These are phyloP conservation scores for Cerioporus squamosus DNA, from an alignment of 1,284 basidiomycete species.

Conservation along the genomic window DNA sequence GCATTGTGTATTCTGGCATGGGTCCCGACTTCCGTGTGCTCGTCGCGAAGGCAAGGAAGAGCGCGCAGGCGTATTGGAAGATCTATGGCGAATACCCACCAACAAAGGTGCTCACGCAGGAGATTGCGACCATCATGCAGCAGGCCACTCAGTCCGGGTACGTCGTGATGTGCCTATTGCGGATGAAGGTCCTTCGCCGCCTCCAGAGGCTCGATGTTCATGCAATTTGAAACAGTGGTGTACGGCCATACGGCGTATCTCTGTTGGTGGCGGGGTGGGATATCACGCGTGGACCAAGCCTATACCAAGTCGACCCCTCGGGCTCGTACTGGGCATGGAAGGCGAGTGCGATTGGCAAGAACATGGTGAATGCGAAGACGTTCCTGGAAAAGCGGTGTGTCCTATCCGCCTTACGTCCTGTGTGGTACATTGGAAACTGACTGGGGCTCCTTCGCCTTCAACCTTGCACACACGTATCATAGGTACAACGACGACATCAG, in stretches of 20 bases:
- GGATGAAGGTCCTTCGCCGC: background rate
- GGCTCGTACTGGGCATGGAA: constrained; percentile 99
- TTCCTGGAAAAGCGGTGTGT: constrained; percentile 96
- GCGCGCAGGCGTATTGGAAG: constrained; percentile 99
- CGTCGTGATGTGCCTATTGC: constrained; percentile 33
- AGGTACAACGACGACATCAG: constrained; percentile 99
- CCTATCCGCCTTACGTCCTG: constrained; percentile 12
- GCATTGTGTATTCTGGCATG: constrained; percentile 99
- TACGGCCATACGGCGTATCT: constrained; percentile 97
- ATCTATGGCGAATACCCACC: constrained; percentile 99
- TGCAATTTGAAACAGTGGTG: constrained; percentile 67
- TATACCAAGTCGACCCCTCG: constrained; percentile 99
- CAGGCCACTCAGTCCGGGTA: constrained; percentile 98
- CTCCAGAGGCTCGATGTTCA: background rate
- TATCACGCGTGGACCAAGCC: constrained; percentile 84
- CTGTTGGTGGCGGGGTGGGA: constrained; percentile 98
- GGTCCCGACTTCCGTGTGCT: constrained; percentile 97
- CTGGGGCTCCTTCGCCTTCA: background rate
- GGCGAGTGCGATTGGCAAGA: constrained; percentile 99
- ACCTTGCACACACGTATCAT: constrained; percentile 29
- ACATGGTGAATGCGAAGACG: constrained; percentile 99
- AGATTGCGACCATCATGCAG: constrained; percentile 98
- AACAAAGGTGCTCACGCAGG: constrained; percentile 94
- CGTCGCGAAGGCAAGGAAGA: constrained; percentile 93
- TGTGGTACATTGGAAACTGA: background rate